Evolutionary conservation across 2,329 filamentous ascomycete species (phyloP), one percentile per base, ranked within the genome.

Genomic region (Apiospora sp.): DNA sequence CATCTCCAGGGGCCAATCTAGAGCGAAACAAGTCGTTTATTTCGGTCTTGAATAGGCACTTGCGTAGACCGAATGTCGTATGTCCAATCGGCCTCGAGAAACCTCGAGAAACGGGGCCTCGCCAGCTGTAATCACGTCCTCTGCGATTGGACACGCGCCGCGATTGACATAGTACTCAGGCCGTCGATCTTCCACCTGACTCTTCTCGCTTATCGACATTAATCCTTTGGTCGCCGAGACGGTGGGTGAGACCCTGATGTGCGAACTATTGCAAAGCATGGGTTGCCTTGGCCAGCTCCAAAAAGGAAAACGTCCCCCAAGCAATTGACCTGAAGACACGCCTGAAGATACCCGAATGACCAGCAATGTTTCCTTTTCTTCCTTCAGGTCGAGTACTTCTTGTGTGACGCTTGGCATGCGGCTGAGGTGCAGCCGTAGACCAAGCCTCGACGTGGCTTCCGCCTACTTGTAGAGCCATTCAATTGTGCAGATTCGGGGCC

Each of bases 71-170:
- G 19, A 61, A n/a, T 16, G 2, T 22, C 58, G 58, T 41, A 16
- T 34, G 34, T 41, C 58, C 58, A 64, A 64, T 64, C 58, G 58
- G 58, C 58, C n/a, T 19, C 58, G 58, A 41, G 19, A 22, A 41
- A 64, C 58, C 3, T 61, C 54, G 30, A 22, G 16, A 8, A 61
- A 16, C 30, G 10, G 16, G 8, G 19, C 19, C 10, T 30, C 16
- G 7, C 27, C 16, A 37, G 24, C 13, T 61, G 27, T 22, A n/a
- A 37, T n/a, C 54, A 19, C 27, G 27, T 37, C 16, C 12, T 61
- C 22, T 13, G 16, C 37, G 16, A 61, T 37, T 37, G 54, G 54
- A 7, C 16, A 37, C 16, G 10, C 30, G 54, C 16, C 8, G 10
- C 30, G 8, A 22, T 61, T 37, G 54, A 19, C 19, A 37, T 61